Percentiles rank a stretch among this genome's conserved stretches.
phyloP scores from a whole-genome alignment of 805 yeast species.

The Phaffomyces antillensis region DNA sequence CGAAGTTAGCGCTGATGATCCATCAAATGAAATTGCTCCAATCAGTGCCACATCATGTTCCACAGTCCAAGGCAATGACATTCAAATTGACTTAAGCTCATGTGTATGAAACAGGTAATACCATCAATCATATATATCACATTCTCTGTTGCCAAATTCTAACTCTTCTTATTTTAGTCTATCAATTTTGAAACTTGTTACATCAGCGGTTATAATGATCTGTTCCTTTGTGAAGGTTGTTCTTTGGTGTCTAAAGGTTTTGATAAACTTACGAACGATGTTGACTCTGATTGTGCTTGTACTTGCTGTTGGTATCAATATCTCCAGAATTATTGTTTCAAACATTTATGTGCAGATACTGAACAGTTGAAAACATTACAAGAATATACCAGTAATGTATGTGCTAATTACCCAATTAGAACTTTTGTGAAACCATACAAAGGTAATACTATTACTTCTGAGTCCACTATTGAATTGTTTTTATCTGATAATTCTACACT shows the following conservation, averaged over 20 bases:
- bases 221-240: constrained; percentile 22
- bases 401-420: constrained; percentile 13
- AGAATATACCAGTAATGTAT: constrained; percentile 7
- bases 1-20: no score
- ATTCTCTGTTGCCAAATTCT: neutral
- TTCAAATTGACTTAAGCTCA: constrained; percentile 5
- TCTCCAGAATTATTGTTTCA: constrained; percentile 19
- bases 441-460: neutral
- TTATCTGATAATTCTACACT: constrained; percentile 11
- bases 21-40: no score
- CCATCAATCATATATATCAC: neutral
- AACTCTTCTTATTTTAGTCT: constrained; percentile 4
- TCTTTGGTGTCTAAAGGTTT: constrained; percentile 11
- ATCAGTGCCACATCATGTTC: neutral
- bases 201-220: constrained; percentile 16
- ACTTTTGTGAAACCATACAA: constrained; percentile 11
- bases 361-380: constrained; percentile 11
- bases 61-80: neutral
- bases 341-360: constrained; percentile 14
- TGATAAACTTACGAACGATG: neutral
- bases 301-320: constrained; percentile 22
- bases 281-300: constrained; percentile 19
- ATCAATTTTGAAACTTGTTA: constrained; percentile 15
- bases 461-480: constrained; percentile 9
- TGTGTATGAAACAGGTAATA: constrained; percentile 10